phyloP scores from a whole-genome alignment of 768 basidiomycete genomes.

The Macrolepiota dolichaula region DNA sequence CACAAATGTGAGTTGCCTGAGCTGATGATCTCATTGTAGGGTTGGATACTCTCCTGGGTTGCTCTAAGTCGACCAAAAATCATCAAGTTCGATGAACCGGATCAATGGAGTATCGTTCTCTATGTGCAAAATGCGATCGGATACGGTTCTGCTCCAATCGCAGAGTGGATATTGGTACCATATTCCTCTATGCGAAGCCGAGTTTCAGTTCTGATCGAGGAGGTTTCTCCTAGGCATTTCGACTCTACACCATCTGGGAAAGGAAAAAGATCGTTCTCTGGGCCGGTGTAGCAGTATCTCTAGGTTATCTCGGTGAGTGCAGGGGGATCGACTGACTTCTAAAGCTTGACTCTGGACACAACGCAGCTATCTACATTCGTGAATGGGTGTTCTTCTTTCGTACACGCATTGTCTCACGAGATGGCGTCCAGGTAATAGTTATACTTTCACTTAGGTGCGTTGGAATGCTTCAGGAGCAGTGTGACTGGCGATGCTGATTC shows the following conservation, averaged over 20 bases:
- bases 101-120: not conserved
- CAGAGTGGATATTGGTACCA: not conserved
- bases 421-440: not conserved
- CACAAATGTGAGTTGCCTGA: not conserved
- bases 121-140: not conserved
- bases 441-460: not conserved
- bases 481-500: not conserved
- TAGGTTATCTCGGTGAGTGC: not conserved
- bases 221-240: not conserved
- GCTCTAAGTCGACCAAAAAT: not conserved
- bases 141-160: not conserved
- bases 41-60: constrained; percentile 1
- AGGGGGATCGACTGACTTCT: not conserved
- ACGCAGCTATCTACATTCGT: not conserved
- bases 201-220: not conserved
- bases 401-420: not conserved
- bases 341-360: not conserved
- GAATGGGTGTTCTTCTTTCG: not conserved
- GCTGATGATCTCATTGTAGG: not conserved
- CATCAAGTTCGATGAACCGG: not conserved
- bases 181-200: no score
- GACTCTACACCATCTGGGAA: constrained; percentile 1
- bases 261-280: not conserved
- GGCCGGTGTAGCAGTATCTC: not conserved
- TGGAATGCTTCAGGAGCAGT: not conserved